Evolutionary conservation across 805 yeast genomes (phyloP), one percentile per base, ranked within the genome.

Genomic region (Wickerhamiella siamensis): DNA sequence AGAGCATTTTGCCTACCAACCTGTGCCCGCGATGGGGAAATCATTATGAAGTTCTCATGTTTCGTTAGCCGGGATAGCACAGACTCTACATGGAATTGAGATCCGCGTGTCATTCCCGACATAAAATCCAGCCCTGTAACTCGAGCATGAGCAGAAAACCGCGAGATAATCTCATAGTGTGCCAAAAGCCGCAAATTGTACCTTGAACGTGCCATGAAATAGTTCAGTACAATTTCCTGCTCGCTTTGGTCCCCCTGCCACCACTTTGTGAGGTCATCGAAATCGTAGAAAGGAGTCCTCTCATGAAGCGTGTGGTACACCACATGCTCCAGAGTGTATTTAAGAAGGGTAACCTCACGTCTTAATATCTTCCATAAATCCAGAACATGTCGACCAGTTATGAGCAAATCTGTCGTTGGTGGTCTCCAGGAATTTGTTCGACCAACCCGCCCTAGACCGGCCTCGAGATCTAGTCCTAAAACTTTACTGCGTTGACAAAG

Each of bases 81-180:
- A 1, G 96, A 82, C 55, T 91, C 98, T 2, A 91, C 95, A 55
- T 83, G 87, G 56, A 69, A 91, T 55, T 91, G 98, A 0, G 97
- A 88, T 0, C 98, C 98, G 44, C 98, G 60, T 40, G 83, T 80
- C 45, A 81, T 74, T 6, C 86, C 83, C 2, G 96, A 83, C 54
- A 77, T 71, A 56, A 86, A 91, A 51, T 91, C 97, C 21, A 91
- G 74, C 0, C 98, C 98, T 18, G 86, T 70, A 26, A 91, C 58
- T 37, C 95, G 65, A 0, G 95, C 83, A 57, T 83, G 82, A 50
- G 87, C 97, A 12, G 79, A 72, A 17, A 80, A 82, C 50, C 77
- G 69, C 10, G 76, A 67, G 2, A 88, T 65, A 4, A 82, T 52
- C 51, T 86, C 95, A 42, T 74, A 77, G 18, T 71, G 66, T 4